Evolutionary conservation across 2,329 filamentous ascomycete genomes (phyloP), one percentile per base, ranked within the genome.

Genomic region (Calonectria honghensis): DNA sequence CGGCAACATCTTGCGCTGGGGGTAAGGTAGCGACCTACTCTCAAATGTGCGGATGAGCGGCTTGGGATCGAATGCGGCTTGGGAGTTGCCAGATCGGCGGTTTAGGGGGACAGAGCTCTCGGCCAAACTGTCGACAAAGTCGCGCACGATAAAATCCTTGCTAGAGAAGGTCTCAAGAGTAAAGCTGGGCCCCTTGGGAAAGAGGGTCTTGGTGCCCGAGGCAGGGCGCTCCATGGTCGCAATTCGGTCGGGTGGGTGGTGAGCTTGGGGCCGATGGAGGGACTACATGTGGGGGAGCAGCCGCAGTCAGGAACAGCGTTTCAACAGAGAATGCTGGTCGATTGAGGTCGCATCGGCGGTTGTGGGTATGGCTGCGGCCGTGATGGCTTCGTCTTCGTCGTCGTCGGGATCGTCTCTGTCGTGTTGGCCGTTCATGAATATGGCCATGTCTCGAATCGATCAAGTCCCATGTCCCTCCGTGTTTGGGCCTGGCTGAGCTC

Each of bases 21-120:
- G n/a, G n/a, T 13, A 29, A 37, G 13, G 63, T 31, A 29, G 45
- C 31, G 52, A 74, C 86, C 77, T 87, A 93, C 91, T 92, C 83
- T 99, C 97, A 84, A 99, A 99, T 1, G 95, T 96, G 74, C 97
- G 93, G 81, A 99, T 99, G 80, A 99, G 89, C 39, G 97, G 97
- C 86, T 99, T 99, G 0, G 97, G 96, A 82, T 99, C 97, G 86
- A 99, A 99, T 6, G 89, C 86, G 75, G 90, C 89, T 82, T 88
- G 89, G 75, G 87, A 88, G 77, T 91, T 90, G 10, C 91, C 93
- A 18, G 96, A 98, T 74, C 95, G 94, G 69, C 97, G 94, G 82
- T 93, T 94, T 29, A 90, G 89, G n/a, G 95, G 93, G 45, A 95
- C 91, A 29, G 95, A 94, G 79, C 90, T 94, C 77, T 98, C 96